These are phyloP conservation scores for Pseudozyma hubeiensis DNA, from an alignment of 1,284 basidiomycete genomes.

Conservation along the genomic window DNA sequence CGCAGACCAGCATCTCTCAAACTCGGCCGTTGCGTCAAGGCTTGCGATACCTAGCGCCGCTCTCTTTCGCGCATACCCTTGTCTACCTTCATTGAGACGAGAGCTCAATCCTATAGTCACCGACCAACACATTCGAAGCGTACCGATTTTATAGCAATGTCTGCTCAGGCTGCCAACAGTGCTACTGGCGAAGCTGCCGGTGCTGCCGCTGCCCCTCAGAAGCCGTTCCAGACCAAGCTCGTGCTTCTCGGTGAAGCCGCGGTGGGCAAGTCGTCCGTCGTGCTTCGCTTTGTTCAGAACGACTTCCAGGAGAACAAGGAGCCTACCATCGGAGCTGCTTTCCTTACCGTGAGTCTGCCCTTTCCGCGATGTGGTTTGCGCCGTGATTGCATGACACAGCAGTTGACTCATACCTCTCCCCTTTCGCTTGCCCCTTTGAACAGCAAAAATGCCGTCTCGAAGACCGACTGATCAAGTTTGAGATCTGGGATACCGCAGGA, in stretches of 20 bases:
- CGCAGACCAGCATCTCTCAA: too few species aligned
- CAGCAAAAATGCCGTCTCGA: conserved; percentile 76
- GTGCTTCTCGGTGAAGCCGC: conserved; percentile 82
- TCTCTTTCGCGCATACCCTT: not conserved
- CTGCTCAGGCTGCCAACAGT: conserved; percentile 20
- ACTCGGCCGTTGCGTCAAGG: not conserved
- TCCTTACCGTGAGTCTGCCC: conserved; percentile 69
- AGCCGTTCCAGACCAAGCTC: conserved; percentile 68
- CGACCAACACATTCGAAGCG: not conserved
- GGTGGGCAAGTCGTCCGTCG: conserved; percentile 99
- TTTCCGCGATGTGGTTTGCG: not conserved
- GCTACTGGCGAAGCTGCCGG: conserved; percentile 19
- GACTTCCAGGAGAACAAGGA: conserved; percentile 97
- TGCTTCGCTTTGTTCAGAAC: conserved; percentile 94
- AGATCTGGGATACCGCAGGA: conserved; percentile 96
- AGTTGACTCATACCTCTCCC: not conserved
- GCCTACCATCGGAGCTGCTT: conserved; percentile 96
- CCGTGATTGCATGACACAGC: not conserved
- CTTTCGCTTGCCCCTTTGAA: not conserved
- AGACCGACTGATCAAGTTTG: conserved; percentile 82
- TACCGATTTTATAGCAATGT: conserved; percentile 11
- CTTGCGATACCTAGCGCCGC: conserved; percentile 2
- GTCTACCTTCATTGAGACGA: not conserved
- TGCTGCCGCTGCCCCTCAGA: conserved; percentile 49
- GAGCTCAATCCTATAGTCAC: not conserved